Percentiles rank a stretch among this genome's conserved stretches.
Evolutionary conservation across 192 early-diverging fungal genomes (phyloP).

Genomic region (Coemansia sp.): DNA sequence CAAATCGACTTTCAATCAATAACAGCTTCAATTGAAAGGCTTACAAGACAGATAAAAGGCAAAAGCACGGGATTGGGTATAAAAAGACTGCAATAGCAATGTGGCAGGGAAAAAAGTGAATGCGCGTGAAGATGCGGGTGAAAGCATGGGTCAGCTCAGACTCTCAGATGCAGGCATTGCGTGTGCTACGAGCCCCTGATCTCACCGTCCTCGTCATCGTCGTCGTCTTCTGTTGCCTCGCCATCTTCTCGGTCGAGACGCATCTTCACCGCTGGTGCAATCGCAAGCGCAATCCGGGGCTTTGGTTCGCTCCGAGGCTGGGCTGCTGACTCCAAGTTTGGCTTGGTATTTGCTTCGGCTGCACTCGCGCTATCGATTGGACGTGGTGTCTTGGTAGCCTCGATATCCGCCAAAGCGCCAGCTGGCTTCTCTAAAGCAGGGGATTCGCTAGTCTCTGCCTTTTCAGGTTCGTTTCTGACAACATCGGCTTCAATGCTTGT

Average conservation of each 20-base stretch:
- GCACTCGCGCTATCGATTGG: neutral
- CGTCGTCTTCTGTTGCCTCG: conserved; percentile 47
- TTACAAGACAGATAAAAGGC: neutral
- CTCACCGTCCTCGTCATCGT: conserved; percentile 51
- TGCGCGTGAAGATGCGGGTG: neutral
- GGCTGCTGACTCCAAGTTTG: neutral
- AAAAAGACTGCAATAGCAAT: neutral
- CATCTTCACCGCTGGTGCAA: conserved; percentile 2
- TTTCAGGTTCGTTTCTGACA: neutral
- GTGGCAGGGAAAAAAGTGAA: neutral
- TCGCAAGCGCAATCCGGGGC: neutral
- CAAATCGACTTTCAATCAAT: neutral
- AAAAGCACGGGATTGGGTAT: neutral
- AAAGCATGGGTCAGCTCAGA: neutral
- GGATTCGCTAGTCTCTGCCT: too few relatives aligned
- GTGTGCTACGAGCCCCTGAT: conserved; percentile 20
- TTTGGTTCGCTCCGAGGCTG: neutral
- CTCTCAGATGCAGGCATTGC: neutral
- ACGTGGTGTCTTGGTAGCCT: neutral
- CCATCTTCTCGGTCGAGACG: conserved; percentile 40
- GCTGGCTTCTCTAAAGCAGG: neutral
- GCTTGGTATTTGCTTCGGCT: neutral
- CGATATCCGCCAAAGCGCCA: neutral
- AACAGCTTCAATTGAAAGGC: too few relatives aligned
- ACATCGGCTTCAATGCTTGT: neutral